Base-by-base conservation (phyloP, 345 rosid species). In the Eucalyptus pauciflora region DNA sequence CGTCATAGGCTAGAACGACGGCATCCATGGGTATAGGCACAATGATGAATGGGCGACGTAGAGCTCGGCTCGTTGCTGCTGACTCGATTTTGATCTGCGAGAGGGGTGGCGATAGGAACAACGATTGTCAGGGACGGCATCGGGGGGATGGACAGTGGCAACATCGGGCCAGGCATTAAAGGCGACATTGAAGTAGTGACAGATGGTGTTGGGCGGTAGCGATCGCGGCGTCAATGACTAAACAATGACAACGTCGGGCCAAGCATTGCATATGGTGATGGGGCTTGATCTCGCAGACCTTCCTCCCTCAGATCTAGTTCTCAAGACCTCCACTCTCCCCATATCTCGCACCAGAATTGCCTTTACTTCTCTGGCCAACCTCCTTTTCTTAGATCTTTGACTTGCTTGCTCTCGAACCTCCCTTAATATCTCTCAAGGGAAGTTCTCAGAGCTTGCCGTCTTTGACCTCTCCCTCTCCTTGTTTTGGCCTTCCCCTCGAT, bases 21-120 rank as follows among this genome's bases (percentile, higher is more conserved):
- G 0, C 0, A 2, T 18, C 58, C 58, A 52, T 18, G 1, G 25
- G 58, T 18, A 52, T 1, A 52, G 2, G 58, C 25, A 52, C 4
- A 0, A 52, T 0, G 25, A 52, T 7, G 58, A 18, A 52, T 0
- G 1, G 1, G 58, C 0, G 5, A 7, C 0, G 4, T 52, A 52
- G 0, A 18, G 58, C 10, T 52, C 25, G 0, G 4, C 25, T 52
- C 2, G 10, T 0, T 52, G 10, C 1, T 52, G 10, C 10, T 18
- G 1, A 52, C 58, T 52, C 10, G 10, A 52, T 52, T 52, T 52
- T 7, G 1, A 52, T 52, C 10, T 7, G 2, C 1, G 4, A 52
- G 24, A 52, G 24, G 56, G 24, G 56, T 1, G 2, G 24, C 2
- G 10, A 52, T 52, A 24, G 58, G 58, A 52, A 18, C 25, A 18